A percentile compares a stretch with the other conserved stretches of the same genome.
phyloP scores from a whole-genome alignment of 768 basidiomycete genomes.

The Naganishia friedmannii region DNA sequence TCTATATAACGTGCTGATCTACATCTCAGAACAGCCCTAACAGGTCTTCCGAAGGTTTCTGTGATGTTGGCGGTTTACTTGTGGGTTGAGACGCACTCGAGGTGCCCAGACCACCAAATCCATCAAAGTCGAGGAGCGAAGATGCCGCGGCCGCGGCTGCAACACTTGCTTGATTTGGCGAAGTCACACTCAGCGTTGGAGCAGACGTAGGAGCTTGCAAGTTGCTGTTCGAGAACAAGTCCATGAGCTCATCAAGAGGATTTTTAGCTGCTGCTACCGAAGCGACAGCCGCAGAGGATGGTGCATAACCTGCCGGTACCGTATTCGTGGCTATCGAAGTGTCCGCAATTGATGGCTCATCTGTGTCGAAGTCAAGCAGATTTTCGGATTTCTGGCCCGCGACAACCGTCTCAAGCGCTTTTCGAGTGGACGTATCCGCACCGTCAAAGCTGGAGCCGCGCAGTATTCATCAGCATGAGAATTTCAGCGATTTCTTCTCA shows the following conservation, averaged over 20 bases:
- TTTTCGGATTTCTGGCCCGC: conserved; percentile 93
- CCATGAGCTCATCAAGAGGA: conserved; percentile 87
- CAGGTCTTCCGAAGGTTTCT: conserved; percentile 15
- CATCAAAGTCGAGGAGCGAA: conserved; percentile 21
- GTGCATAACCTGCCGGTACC: conserved; percentile 53
- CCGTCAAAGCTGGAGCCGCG: background rate
- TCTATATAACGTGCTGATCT: background rate
- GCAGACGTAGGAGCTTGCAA: conserved; percentile 8
- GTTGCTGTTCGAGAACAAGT: conserved; percentile 68
- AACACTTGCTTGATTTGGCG: conserved; percentile 7
- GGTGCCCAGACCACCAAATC: background rate
- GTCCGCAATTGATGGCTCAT: conserved; percentile 59
- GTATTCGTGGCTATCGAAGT: conserved; percentile 53
- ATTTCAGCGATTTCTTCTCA: background rate
- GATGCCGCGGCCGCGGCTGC: conserved; percentile 7
- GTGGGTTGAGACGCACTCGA: background rate
- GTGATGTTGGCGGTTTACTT: background rate
- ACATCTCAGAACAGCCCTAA: conserved; percentile 3
- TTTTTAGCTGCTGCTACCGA: conserved; percentile 72
- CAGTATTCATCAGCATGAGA: background rate
- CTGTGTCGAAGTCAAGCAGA: conserved; percentile 80
- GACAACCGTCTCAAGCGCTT: conserved; percentile 85
- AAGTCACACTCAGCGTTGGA: conserved; percentile 4
- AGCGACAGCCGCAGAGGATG: conserved; percentile 35
- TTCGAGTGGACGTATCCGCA: conserved; percentile 65